Evolutionary conservation across 352 stramenopile genomes (phyloP), one percentile per base, ranked within the genome.

Genomic region (Pythium utonaiense): DNA sequence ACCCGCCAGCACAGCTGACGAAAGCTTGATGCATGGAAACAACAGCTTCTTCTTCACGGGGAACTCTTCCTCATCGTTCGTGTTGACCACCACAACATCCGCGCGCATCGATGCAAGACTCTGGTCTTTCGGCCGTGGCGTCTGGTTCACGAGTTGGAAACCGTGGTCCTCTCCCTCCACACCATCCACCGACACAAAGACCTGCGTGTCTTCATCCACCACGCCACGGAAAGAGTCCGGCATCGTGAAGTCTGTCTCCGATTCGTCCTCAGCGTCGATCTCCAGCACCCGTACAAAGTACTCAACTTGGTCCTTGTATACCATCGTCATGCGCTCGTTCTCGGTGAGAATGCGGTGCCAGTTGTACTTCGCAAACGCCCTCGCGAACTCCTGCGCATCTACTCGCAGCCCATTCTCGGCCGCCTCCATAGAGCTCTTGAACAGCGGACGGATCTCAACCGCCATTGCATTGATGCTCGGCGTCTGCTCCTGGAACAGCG

Each of bases 11-110:
- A 94, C 88, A 13, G 84, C 87, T 0, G 74, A 89, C 49, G 87
- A 94, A 9, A 97, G 76, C 44, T 84, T 86, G 59, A 97, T 94
- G 53, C 89, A 97, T 53, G 87, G 86, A 57, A 91, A 93, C 7
- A 97, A 69, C 10, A 96, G 70, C 58, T 91, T 93, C 65, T 93
- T 92, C 70, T 93, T 91, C 44, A 97, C 87, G 0, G 86, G 86
- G 53, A 96, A 96, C 65, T 89, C 81, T 51, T 97, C 89, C 21
- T 91, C 86, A 53, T 97, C 89, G 49, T 69, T 92, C 10, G 83
- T 95, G 2, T 79, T 28, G 22, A 96, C 86, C 3, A 82, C 76
- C 14, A 96, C 86, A 28, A 95, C 74, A 36, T 92, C 80, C 16
- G 70, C 75, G n/a, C 82, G 75, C 57, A 83, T 65, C 0, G 78